Conservation (phyloP, 345 rosid species). For the Firmiana major region DNA sequence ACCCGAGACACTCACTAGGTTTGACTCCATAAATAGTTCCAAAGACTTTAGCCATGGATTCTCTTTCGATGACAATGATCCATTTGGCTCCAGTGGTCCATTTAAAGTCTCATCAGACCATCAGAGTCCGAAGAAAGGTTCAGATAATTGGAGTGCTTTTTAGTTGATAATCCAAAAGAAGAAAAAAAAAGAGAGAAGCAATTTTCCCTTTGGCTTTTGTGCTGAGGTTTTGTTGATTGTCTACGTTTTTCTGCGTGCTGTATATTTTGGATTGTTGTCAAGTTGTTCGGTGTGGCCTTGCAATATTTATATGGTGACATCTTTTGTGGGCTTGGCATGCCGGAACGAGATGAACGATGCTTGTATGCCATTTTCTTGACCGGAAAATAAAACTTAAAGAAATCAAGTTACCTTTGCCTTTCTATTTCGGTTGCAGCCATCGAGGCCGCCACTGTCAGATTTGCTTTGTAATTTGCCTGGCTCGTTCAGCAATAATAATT, state of each 20-base stretch:
- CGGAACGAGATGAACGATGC: neutral
- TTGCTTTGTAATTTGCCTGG: neutral
- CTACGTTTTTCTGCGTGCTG: conserved; percentile 18
- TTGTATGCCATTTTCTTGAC: neutral
- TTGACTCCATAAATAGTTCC: conserved; percentile 59
- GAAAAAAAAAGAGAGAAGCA: neutral
- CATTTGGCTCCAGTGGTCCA: conserved; percentile 85
- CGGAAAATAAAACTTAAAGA: neutral
- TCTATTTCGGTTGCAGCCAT: neutral
- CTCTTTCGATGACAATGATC: conserved; percentile 84
- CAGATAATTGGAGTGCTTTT: conserved; percentile 64
- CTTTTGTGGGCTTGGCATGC: conserved; percentile 5
- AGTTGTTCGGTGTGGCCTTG: conserved; percentile 20
- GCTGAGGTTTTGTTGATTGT: conserved; percentile 1
- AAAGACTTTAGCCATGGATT: conserved; percentile 50
- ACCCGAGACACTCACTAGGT: conserved; percentile 58
- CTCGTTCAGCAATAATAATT: neutral
- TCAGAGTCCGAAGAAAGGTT: conserved; percentile 54
- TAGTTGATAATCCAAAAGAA: conserved; percentile 26
- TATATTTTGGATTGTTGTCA: conserved; percentile 41
- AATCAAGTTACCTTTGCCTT: neutral
- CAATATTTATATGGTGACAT: neutral
- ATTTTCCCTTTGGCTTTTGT: neutral
- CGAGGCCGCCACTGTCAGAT: neutral
- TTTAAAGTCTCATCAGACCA: conserved; percentile 74